These are phyloP conservation scores for Suillus placidus DNA, from an alignment of 768 basidiomycete genomes.

Conservation along the genomic window DNA sequence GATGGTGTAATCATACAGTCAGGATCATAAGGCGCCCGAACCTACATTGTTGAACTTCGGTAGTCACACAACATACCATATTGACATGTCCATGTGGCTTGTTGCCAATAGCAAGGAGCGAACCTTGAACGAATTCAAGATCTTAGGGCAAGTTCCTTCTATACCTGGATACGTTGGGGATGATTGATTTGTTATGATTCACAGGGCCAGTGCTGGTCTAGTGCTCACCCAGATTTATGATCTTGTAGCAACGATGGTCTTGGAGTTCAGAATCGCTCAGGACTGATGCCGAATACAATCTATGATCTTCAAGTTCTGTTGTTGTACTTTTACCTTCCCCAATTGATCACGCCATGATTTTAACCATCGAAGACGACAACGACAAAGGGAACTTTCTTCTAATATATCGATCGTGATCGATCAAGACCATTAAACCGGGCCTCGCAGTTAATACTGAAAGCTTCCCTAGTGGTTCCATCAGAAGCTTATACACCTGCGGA, in stretches of 20 bases:
- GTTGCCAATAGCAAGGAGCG: background rate
- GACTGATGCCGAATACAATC: background rate
- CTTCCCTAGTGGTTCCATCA: no score
- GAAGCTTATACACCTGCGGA: no score
- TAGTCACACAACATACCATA: background rate
- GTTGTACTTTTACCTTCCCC: no score
- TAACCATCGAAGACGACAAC: no score
- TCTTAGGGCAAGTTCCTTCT: background rate
- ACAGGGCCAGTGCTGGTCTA: background rate
- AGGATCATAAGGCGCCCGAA: conserved; percentile 38
- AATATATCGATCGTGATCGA: no score
- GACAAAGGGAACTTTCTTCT: no score
- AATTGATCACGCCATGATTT: no score
- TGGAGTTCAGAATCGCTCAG: background rate
- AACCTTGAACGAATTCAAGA: background rate
- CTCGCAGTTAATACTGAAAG: no score
- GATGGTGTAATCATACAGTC: background rate
- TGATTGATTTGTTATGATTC: background rate
- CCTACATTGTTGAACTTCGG: conserved; percentile 41
- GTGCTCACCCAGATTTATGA: background rate
- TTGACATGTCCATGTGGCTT: background rate
- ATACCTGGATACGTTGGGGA: background rate
- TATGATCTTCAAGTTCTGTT: no score
- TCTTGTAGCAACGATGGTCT: background rate
- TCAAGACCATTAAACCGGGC: no score